Evolutionary conservation across 2,329 filamentous ascomycete species (phyloP), one percentile per base, ranked within the genome.

Genomic region (Colletotrichum brevisporum): DNA sequence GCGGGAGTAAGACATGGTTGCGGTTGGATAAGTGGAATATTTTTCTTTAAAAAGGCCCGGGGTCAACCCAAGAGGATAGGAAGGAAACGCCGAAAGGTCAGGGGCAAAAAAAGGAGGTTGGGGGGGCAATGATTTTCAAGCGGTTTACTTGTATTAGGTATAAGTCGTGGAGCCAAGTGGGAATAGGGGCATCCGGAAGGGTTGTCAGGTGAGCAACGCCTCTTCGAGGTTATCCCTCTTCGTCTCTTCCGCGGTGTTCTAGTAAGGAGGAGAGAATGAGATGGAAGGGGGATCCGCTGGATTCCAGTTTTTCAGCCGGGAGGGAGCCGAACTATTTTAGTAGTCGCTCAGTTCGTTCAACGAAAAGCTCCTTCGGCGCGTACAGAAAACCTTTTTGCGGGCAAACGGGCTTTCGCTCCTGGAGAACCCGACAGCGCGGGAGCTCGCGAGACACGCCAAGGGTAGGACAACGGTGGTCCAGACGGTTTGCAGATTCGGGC

Each of bases 1-100:
- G 43, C 59, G 53, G 9, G 45, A 41, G 31, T 27, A 43, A 24
- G 60, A 69, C 66, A 69, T 69, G 15, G 10, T 36, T 24, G 2
- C 21, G 31, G 31, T 36, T 8, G 3, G 8, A 6, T 31, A 10
- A 36, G 31, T 36, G 31, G 3, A 36, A 36, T 36, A 8, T 36
- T 36, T 36, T 36, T 36, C 31, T 36, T 36, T 36, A 36, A 36
- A 36, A 36, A 36, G 31, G 31, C 31, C 9, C n/a, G 39, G 13
- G 15, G 18, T 24, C 8, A 15, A 43, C 8, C 16, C n/a, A 24
- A 27, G 27, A 6, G 21, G 21, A 24, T 16, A 47, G 21, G 21
- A n/a, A 12, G 47, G 27, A 15, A 41, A 45, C 16, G 48, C 24
- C 15, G 18, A 24, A 10, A n/a, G 21, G 27, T 15, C 50, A 15